Base-by-base conservation (phyloP, 1,139 yeast species). In the Lodderomyces theae region DNA sequence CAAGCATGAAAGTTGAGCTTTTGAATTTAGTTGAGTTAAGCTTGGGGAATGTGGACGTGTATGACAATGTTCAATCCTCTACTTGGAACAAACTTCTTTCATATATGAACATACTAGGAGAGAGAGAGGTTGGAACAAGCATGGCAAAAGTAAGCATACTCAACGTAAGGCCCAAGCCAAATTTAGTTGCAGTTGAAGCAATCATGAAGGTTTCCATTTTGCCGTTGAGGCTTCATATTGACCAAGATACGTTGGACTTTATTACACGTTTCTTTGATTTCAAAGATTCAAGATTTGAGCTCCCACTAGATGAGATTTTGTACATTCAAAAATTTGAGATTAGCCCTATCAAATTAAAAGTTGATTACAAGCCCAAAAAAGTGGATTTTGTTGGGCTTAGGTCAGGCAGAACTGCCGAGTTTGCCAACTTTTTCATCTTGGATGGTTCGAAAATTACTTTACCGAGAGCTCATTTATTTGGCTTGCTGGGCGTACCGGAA, bases 351-450 rank as follows among this genome's bases (percentile, higher is more conserved):
- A 76, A 74, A 38, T 61, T 94, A 26, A 82, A 82, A 48, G 66
- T 92, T 33, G 98, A 92, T 60, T 94, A 92, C 60, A 90, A 89
- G 57, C 98, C 98, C 0, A 90, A 89, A 54, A 86, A 81, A 50
- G 74, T 88, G 18, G 95, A 90, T 57, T 86, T 86, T 56, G 77
- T 80, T 2, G 96, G 96, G 0, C 72, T 92, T 17, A 71, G 86
- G 42, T 84, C 96, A 0, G 97, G 97, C 1, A 88, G 83, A 48
- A 77, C 92, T 1, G 81, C 86, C 3, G 97, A 90, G 58, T 77
- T 92, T 44, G 82, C 88, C 75, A 92, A 92, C 57, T 77, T 94
- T 47, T 89, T 94, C 59, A 82, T 84, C 9, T 70, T 94, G 19
- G 97, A 92, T 55, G 97, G 89, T 22, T 85, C 97, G 0, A 80